These are phyloP conservation scores for Phytopythium kandeliae DNA, from an alignment of 352 stramenopile species.

Conservation along the genomic window DNA sequence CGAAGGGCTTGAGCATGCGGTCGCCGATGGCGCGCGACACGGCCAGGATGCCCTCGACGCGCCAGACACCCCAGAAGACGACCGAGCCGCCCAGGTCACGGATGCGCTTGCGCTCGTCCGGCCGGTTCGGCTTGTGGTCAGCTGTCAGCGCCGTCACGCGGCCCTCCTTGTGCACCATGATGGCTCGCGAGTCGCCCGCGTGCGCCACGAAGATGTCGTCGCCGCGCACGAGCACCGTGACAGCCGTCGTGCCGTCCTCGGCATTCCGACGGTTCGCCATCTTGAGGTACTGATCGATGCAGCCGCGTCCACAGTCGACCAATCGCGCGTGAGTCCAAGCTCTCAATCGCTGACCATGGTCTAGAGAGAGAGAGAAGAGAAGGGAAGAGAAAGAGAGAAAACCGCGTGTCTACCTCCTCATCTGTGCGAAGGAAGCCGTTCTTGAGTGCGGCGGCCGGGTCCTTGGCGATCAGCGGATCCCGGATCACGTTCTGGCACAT, in stretches of 20 bases:
- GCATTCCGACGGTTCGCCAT: slow-evolving; percentile 76
- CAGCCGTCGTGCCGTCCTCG: slow-evolving; percentile 88
- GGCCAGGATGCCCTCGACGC: slow-evolving; percentile 92
- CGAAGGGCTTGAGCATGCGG: slow-evolving; percentile 88
- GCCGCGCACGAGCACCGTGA: slow-evolving; percentile 73
- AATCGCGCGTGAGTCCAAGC: too few species aligned
- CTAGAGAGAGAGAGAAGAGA: too few species aligned
- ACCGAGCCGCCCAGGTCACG: slow-evolving; percentile 85
- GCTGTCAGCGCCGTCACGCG: slow-evolving; percentile 71
- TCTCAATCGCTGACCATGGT: not conserved
- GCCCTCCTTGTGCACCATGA: slow-evolving; percentile 81
- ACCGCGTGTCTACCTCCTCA: slow-evolving; percentile 54
- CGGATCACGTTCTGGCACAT: slow-evolving; percentile 83
- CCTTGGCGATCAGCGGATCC: slow-evolving; percentile 55
- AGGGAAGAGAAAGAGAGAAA: too few species aligned
- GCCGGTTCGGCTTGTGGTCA: slow-evolving; percentile 91
- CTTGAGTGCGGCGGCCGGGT: slow-evolving; percentile 65
- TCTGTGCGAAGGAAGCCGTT: slow-evolving; percentile 78
- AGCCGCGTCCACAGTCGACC: too few species aligned
- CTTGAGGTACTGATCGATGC: slow-evolving; percentile 84
- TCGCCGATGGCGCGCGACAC: slow-evolving; percentile 92
- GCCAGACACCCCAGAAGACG: slow-evolving; percentile 90
- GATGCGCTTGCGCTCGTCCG: slow-evolving; percentile 87
- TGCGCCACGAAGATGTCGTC: slow-evolving; percentile 86
- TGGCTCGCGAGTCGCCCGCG: slow-evolving; percentile 85